phyloP scores from a whole-genome alignment of 257 asterid species.

The Solanum gracilifrons region DNA sequence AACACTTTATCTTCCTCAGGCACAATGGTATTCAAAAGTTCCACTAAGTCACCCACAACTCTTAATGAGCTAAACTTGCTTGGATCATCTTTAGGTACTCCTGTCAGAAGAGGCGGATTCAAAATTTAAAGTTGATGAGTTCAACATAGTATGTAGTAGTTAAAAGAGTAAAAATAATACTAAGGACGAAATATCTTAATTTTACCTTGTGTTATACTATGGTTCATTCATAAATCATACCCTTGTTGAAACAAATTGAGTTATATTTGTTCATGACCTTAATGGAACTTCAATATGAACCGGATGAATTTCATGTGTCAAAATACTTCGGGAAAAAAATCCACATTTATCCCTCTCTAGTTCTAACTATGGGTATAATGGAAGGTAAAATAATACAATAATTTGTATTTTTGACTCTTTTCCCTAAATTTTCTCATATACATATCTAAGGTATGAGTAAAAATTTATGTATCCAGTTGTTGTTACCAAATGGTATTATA shows the following conservation, averaged over 20 bases:
- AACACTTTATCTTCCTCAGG: slow-evolving; percentile 25
- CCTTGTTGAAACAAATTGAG: too few species aligned
- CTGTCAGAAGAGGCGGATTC: not conserved
- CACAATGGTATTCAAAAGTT: slow-evolving; percentile 20
- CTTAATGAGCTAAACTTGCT: not conserved
- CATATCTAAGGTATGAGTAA: not conserved
- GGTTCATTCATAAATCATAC: not conserved
- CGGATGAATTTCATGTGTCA: too few species aligned
- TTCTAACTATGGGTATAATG: not conserved
- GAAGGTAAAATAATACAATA: not conserved
- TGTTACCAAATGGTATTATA: not conserved
- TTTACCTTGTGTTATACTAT: not conserved
- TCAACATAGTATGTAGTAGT: not conserved
- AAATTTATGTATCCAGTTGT: not conserved
- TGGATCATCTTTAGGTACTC: not conserved
- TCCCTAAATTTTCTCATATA: not conserved
- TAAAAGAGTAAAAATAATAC: not conserved
- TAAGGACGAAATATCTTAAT: not conserved
- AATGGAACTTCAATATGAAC: too few species aligned
- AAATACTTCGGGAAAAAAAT: too few species aligned
- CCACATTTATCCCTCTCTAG: too few species aligned
- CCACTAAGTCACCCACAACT: slow-evolving; percentile 18
- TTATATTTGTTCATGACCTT: too few species aligned
- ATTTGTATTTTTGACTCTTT: too few species aligned
- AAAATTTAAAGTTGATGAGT: not conserved